Evolutionary conservation across 1,284 basidiomycete species (phyloP).

Genomic region (Ceratobasidium papillatum): DNA sequence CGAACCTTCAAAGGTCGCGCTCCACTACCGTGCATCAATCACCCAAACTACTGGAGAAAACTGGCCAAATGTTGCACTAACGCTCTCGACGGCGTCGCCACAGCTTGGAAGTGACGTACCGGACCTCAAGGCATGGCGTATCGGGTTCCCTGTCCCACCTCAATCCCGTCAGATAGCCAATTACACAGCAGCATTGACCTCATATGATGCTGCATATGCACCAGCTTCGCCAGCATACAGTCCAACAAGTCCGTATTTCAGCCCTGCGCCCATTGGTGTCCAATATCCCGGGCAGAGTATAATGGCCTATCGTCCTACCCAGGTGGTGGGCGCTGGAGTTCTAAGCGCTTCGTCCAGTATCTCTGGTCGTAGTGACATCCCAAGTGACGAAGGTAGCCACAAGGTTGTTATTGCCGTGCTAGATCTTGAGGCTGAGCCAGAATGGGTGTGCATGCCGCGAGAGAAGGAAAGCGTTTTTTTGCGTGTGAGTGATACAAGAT

Average conservation of each 20-base stretch:
- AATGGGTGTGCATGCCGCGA: slow-evolving; percentile 46
- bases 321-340: slow-evolving; percentile 36
- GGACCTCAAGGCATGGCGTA: slow-evolving; percentile 20
- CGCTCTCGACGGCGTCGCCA: slow-evolving; percentile 46
- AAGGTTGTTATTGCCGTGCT: slow-evolving; percentile 45
- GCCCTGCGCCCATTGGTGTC: no score
- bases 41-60: slow-evolving; percentile 47
- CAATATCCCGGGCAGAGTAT: no score
- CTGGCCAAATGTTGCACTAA: slow-evolving; percentile 46
- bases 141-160: slow-evolving; percentile 26
- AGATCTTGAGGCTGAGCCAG: slow-evolving; percentile 44
- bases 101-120: slow-evolving; percentile 45
- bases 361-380: slow-evolving; percentile 43
- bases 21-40: slow-evolving; percentile 48
- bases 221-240: no score
- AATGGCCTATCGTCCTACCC: slow-evolving; percentile 8
- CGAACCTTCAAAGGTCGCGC: slow-evolving; percentile 35
- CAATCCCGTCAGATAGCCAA: no score
- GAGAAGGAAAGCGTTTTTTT: slow-evolving; percentile 26
- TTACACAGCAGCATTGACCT: no score
- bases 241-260: no score
- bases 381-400: slow-evolving; percentile 44
- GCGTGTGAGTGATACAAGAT: not conserved
- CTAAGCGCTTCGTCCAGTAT: slow-evolving; percentile 45
- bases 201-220: no score